These are phyloP conservation scores for Auriculariales sp. DNA, from an alignment of 768 basidiomycete species.

Conservation along the genomic window DNA sequence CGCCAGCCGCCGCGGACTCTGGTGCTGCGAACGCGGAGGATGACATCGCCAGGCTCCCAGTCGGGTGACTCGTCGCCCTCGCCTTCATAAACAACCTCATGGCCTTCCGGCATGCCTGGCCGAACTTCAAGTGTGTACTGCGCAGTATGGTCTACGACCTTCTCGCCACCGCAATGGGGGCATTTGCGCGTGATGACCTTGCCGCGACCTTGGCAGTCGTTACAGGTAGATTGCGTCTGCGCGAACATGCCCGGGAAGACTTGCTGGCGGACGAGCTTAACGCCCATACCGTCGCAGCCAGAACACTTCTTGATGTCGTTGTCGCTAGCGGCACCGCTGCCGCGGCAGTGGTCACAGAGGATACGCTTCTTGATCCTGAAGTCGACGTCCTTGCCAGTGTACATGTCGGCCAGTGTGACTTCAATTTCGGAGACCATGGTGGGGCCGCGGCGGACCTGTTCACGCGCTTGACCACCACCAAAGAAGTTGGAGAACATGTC, in stretches of 20 bases:
- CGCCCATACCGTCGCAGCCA: conserved; percentile 71
- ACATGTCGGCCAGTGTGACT: conserved; percentile 71
- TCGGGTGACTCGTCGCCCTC: conserved; percentile 94
- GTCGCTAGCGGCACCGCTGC: conserved; percentile 84
- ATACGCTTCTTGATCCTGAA: conserved; percentile 86
- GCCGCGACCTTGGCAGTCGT: conserved; percentile 75
- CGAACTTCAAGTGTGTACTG: conserved; percentile 76
- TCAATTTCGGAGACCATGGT: conserved; percentile 73
- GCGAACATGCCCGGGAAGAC: conserved; percentile 97
- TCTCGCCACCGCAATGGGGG: conserved; percentile 67
- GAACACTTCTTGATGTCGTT: conserved; percentile 77
- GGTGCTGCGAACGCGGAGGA: conserved; percentile 69
- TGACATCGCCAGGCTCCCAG: conserved; percentile 89
- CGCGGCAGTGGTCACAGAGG: conserved; percentile 94
- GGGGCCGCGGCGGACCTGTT: conserved; percentile 61
- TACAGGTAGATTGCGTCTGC: conserved; percentile 62
- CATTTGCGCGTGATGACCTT: conserved; percentile 64
- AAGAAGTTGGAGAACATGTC: conserved; percentile 93
- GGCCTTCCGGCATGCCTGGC: conserved; percentile 83
- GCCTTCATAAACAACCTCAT: conserved; percentile 88
- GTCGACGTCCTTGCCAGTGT: conserved; percentile 24
- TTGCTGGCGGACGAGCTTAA: conserved; percentile 79
- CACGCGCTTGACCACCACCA: conserved; percentile 51
- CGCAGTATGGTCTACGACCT: conserved; percentile 68
- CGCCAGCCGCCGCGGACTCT: conserved; percentile 70